phyloP scores from a whole-genome alignment of 345 rosid species.

The Eucalyptus cladocalyx region DNA sequence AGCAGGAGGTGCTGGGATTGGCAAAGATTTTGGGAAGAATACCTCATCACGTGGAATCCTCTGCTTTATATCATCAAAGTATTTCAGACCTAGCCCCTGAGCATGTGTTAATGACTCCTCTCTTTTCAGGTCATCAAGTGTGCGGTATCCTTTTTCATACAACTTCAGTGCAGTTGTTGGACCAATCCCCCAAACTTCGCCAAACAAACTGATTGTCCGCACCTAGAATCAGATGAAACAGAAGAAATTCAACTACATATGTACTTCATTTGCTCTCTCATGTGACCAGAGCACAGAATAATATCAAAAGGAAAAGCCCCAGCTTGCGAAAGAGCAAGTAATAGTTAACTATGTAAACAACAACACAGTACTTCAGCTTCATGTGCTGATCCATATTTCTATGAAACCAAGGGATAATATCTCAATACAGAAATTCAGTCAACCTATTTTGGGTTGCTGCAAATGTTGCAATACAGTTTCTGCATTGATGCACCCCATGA shows the following conservation, averaged over 20 bases:
- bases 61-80: conserved; percentile 73
- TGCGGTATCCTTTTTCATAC: conserved; percentile 82
- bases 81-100: conserved; percentile 83
- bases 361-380: not conserved
- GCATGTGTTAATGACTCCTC: conserved; percentile 73
- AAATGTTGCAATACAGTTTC: not conserved
- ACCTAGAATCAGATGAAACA: conserved; percentile 33
- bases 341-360: not conserved
- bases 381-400: not conserved
- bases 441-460: not conserved
- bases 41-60: conserved; percentile 94
- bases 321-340: not conserved
- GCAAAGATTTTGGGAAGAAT: not conserved
- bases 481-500: not conserved
- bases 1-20: not conserved
- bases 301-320: not conserved
- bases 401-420: not conserved
- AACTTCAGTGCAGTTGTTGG: conserved; percentile 89
- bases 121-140: conserved; percentile 63
- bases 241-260: not conserved
- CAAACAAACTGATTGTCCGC: conserved; percentile 67
- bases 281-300: not conserved
- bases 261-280: not conserved
- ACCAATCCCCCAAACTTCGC: conserved; percentile 98
- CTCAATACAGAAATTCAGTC: not conserved